Evolutionary conservation across 306 rosid genomes (phyloP).

Genomic region (Herpetospermum pedunculosum): DNA sequence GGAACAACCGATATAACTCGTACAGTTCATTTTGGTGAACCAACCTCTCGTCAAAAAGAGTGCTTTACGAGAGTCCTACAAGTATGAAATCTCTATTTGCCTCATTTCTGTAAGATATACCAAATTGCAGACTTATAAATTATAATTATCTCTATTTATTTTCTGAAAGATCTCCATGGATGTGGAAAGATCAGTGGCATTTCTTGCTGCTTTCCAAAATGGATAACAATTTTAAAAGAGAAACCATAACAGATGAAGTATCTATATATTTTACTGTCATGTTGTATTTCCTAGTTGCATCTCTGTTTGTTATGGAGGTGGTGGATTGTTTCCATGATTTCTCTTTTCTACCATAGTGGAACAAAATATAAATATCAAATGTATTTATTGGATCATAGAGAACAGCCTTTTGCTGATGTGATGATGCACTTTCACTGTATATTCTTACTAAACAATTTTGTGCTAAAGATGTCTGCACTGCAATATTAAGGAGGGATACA

Average conservation of each 20-base stretch:
- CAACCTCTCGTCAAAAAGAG: conserved; percentile 56
- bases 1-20: conserved; percentile 96
- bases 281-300: background rate
- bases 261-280: background rate
- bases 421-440: background rate
- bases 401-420: background rate
- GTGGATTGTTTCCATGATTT: background rate
- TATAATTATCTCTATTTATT: background rate
- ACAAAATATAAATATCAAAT: background rate
- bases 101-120: background rate
- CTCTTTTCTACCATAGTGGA: background rate
- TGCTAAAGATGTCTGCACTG: background rate
- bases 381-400: background rate
- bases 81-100: conserved; percentile 22
- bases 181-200: background rate
- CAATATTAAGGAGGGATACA: background rate
- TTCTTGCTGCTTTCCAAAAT: background rate
- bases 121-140: background rate
- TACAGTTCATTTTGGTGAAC: conserved; percentile 90
- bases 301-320: background rate
- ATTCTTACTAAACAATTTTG: background rate
- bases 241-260: background rate
- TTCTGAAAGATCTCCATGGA: background rate
- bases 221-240: background rate
- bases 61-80: conserved; percentile 93